Base-by-base conservation (phyloP, 345 rosid species). In the Psidium guajava region DNA sequence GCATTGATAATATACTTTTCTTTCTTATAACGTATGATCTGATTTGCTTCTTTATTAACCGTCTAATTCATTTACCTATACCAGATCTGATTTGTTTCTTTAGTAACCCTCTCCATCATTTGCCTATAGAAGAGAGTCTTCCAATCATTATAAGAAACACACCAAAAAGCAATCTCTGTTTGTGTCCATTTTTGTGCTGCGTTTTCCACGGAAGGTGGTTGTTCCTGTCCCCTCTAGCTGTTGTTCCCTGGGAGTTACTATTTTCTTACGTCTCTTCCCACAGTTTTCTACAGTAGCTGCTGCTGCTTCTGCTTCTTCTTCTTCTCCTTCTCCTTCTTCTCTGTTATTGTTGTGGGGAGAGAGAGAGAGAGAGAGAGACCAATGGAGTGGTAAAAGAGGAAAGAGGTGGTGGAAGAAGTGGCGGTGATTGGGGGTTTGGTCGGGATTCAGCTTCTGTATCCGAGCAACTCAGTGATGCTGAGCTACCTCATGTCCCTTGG, bases 401-500 rank as follows among this genome's bases (percentile, higher is more conserved):
- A 36, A 69, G 47, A 69, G 24, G 24, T 2, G 89, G 4, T 92
- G 84, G 99, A 94, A 88, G 96, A 94, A 54, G 73, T 90, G 88
- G 87, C 61, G 73, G 87, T 94, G 42, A 81, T 92, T 24, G 98
- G 92, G 80, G 99, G 98, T 36, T 91, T 94, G 88, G 82, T 92
- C 21, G 91, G 54, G 50, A 91, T 93, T 85, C 99, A 96, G 85
- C 89, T 95, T 87, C 91, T 94, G 42, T 93, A 90, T 86, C 97
- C 97, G 47, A 94, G 89, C 20, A 93, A 88, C 84, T 89, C 98
- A 0, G 83, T 94, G 85, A 87, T 94, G 80, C 88, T 93, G 93
- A 92, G 94, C 86, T 93, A 93, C 89, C 86, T 98, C 55, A 94
- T 94, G 98, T 93, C 99, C 25, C 89, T 94, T 49, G 96, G 99